Evolutionary conservation across 1,139 yeast genomes (phyloP).

Genomic region (Diutina catenulata): DNA sequence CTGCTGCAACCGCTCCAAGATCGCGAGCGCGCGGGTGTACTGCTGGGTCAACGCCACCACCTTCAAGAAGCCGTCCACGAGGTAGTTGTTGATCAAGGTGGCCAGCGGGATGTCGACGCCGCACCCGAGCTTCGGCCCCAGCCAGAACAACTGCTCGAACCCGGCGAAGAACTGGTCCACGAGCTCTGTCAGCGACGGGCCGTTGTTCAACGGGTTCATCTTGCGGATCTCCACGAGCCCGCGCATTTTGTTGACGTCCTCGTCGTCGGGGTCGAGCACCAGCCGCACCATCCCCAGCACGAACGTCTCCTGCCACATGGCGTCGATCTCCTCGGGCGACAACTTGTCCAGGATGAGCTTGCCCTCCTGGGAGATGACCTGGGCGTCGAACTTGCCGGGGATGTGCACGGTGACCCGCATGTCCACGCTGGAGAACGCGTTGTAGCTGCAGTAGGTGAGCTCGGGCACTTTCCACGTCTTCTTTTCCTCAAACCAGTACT

Average conservation of each 20-base stretch:
- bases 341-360: conserved; percentile 28
- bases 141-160: conserved; percentile 52
- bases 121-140: conserved; percentile 58
- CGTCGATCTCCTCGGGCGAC: conserved; percentile 23
- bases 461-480: conserved; percentile 69
- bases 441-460: conserved; percentile 36
- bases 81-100: conserved; percentile 54
- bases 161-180: conserved; percentile 46
- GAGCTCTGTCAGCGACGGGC: conserved; percentile 25
- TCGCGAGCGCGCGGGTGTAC: conserved; percentile 46
- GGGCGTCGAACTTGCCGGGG: conserved; percentile 42
- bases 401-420: conserved; percentile 20
- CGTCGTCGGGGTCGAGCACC: conserved; percentile 48
- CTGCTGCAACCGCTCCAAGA: conserved; percentile 30
- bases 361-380: conserved; percentile 37
- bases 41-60: conserved; percentile 56
- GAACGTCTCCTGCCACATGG: conserved; percentile 57
- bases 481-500: conserved; percentile 52
- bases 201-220: conserved; percentile 43
- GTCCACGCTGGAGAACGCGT: conserved; percentile 34
- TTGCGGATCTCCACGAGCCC: conserved; percentile 40
- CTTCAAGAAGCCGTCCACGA: conserved; percentile 64
- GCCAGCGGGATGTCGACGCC: conserved; percentile 61
- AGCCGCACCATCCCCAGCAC: conserved; percentile 57
- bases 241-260: conserved; percentile 38